These are phyloP conservation scores for Trametes cingulata DNA, from an alignment of 768 basidiomycete species.

Conservation along the genomic window DNA sequence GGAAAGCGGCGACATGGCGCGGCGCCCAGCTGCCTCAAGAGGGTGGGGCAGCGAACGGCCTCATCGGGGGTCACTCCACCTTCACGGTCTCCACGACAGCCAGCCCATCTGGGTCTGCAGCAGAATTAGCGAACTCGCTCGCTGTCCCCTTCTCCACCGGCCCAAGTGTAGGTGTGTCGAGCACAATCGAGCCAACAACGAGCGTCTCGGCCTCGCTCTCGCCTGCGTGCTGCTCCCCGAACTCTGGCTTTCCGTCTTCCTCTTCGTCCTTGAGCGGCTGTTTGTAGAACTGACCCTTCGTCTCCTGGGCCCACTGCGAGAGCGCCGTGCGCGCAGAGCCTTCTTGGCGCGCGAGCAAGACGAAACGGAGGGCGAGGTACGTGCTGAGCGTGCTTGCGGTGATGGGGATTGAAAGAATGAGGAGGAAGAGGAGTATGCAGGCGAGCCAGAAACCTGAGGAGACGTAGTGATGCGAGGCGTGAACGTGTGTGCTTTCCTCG, in stretches of 20 bases:
- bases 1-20: too few species aligned
- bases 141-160: neutral
- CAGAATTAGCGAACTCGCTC: neutral
- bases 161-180: neutral
- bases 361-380: constrained; percentile 17
- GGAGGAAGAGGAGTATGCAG: constrained; percentile 21
- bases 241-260: neutral
- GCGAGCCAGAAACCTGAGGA: constrained; percentile 20
- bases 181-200: neutral
- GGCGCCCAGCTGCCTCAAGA: too few species aligned
- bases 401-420: constrained; percentile 18
- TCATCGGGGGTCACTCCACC: neutral
- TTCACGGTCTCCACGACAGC: neutral
- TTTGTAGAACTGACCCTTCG: constrained; percentile 9
- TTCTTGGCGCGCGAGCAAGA: constrained; percentile 13
- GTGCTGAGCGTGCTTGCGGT: constrained; percentile 10
- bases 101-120: neutral
- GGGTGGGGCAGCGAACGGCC: too few species aligned
- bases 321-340: constrained; percentile 15
- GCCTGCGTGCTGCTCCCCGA: neutral
- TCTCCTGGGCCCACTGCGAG: constrained; percentile 16
- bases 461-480: neutral
- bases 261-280: neutral
- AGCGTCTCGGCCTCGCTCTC: constrained; percentile 2
- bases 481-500: neutral